Evolutionary conservation across 179 eudicot genomes (phyloP), one percentile per base, ranked within the genome.

Genomic region (Camellia oleifera): DNA sequence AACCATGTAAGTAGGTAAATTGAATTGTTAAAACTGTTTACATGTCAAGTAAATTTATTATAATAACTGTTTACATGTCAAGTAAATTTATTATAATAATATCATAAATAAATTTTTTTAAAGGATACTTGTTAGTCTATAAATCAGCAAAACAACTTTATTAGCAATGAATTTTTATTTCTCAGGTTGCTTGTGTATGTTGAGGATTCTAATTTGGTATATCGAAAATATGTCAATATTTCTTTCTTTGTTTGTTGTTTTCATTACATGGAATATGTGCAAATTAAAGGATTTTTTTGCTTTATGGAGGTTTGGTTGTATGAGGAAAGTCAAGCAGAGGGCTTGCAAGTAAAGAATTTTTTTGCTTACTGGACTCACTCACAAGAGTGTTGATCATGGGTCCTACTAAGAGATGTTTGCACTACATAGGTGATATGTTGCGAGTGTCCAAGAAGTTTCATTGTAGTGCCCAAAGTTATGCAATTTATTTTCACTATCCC

Each of bases 1-100:
- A 91, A 90, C 74, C 81, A 76, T 72, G 99, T 96, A 85, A 91
- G 96, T 88, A 32, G 23, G 4, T 53, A 23, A 45, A 14, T 44
- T 64, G 14, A n/a, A 8, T 12, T 5, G n/a, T 17, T 76, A 2
- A 18, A 68, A 17, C 26, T 23, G 46, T 23, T 17, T 56, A 9
- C 40, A n/a, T 32, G 42, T 54, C 26, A 57, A 45, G 40, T 42
- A 54, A 56, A 56, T 5, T 58, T 44, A 9, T 70, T 1, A n/a
- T 70, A 44, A 69, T 70, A 7, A 74, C 32, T 7, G 11, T 63
- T 6, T 12, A 8, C 40, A 76, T 18, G 12, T 44, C 46, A 58
- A 45, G 40, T 42, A 56, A 57, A 57, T 6, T 58, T 44, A 9
- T 71, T 0, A n/a, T 71, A 44, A 69, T 71, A 7, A 74, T 32